A percentile compares a stretch with the other conserved stretches of the same genome.
Evolutionary conservation across 805 yeast genomes (phyloP).

Genomic region (Komagataella ulmi): DNA sequence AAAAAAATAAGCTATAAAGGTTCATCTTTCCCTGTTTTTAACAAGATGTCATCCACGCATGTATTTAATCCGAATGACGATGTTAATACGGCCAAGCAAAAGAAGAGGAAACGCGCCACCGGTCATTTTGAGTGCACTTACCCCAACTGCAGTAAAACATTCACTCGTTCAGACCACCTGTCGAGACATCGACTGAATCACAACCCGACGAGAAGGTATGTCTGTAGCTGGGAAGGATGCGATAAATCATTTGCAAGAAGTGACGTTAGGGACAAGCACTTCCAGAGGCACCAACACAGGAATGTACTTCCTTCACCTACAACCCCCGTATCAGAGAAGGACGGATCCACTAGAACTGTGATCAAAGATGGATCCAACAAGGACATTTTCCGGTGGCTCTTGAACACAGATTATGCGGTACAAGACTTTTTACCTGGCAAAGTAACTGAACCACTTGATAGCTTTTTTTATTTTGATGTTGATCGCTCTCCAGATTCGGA

Average conservation of each 20-base stretch:
- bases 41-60: not conserved
- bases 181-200: conserved; percentile 45
- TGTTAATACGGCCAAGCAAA: not conserved
- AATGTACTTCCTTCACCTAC: not conserved
- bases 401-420: not conserved
- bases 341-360: not conserved
- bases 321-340: not conserved
- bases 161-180: conserved; percentile 45
- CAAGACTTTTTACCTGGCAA: not conserved
- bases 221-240: conserved; percentile 30
- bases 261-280: conserved; percentile 34
- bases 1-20: not conserved
- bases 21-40: not conserved
- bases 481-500: not conserved
- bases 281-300: conserved; percentile 16
- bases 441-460: not conserved
- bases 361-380: not conserved
- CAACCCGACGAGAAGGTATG: conserved; percentile 29
- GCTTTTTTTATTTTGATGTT: not conserved
- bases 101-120: not conserved
- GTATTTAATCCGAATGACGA: not conserved
- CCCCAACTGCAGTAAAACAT: conserved; percentile 37
- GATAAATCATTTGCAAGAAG: conserved; percentile 38
- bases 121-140: conserved; percentile 20
- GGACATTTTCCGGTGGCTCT: not conserved